These are phyloP conservation scores for Coemansia sp. DNA, from an alignment of 192 early-diverging fungal genomes.

Conservation along the genomic window DNA sequence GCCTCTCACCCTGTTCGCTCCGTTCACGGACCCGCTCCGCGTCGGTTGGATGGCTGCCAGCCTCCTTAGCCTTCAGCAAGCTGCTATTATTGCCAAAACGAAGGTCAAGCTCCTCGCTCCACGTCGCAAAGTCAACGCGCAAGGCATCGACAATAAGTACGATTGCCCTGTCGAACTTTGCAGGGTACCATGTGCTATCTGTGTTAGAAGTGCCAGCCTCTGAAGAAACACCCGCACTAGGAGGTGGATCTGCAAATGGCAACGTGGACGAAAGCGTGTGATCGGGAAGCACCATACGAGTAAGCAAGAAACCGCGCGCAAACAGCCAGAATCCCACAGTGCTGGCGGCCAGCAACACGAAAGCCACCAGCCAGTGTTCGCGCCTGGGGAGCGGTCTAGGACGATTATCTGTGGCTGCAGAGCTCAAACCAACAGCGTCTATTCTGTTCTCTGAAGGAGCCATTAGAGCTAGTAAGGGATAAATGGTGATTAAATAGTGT, in stretches of 20 bases:
- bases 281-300: constrained; percentile 62
- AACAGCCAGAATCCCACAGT: constrained; percentile 65
- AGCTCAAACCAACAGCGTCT: not conserved
- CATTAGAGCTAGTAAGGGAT: not conserved
- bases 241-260: not conserved
- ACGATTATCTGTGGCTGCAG: not conserved
- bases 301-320: constrained; percentile 69
- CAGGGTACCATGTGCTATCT: constrained; percentile 34
- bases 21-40: not conserved
- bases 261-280: constrained; percentile 42
- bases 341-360: constrained; percentile 12
- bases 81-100: not conserved
- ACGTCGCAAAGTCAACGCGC: constrained; percentile 63
- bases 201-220: not conserved
- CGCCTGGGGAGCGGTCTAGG: constrained; percentile 16
- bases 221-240: constrained; percentile 5
- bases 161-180: constrained; percentile 62
- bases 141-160: constrained; percentile 75
- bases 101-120: constrained; percentile 46
- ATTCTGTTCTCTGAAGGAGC: not conserved
- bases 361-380: constrained; percentile 31
- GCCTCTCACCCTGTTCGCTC: not conserved
- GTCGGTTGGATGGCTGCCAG: not conserved
- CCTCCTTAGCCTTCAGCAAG: not conserved
- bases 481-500: not conserved